Evolutionary conservation across 441 rosid genomes (phyloP), one percentile per base, ranked within the genome.

Genomic region (Croton laevigatus): DNA sequence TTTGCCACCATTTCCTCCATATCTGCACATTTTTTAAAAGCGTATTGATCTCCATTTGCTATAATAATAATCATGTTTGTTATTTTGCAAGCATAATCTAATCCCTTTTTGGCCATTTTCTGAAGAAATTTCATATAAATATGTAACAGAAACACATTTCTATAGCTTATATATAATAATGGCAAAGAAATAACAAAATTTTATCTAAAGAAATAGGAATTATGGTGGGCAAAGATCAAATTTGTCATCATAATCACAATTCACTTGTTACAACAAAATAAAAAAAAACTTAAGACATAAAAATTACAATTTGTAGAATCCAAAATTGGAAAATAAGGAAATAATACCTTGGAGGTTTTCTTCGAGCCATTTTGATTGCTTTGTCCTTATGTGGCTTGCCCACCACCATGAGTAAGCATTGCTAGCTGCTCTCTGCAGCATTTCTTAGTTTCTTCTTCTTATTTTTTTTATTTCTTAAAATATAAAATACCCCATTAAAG

Each of bases 351-450:
- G 87, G 73, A 94, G 91, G 83, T 90, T 92, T 73, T 88, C 90
- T 72, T 94, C 98, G 27, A 94, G 91, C 99, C 99, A 94, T 88
- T 94, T 92, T 5, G 99, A 94, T 66, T 94, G 98, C 79, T 94
- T 92, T 57, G 99, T 94, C 70, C 99, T 83, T 65, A 94, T 86
- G 78, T 92, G 97, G 87, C 98, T 94, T 3, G 98, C 97, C 98
- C 98, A 94, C 99, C 98, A 91, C 99, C 99, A 94, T 71, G 98
- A 89, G 81, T 94, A 89, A 5, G 98, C 97, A 83, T 89, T 90
- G 77, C 87, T 83, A 55, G 98, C 97, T 38, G 98, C 99, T 87
- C 90, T 86, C 71, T 91, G 97, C 88, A 91, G 79, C 99, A 93
- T 92, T 73, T 71, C 54, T n/a, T 46, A n/a, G n/a, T n/a, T n/a